Base-by-base conservation (phyloP, 2,329 filamentous ascomycete genomes). In the Penicillium palitans region DNA sequence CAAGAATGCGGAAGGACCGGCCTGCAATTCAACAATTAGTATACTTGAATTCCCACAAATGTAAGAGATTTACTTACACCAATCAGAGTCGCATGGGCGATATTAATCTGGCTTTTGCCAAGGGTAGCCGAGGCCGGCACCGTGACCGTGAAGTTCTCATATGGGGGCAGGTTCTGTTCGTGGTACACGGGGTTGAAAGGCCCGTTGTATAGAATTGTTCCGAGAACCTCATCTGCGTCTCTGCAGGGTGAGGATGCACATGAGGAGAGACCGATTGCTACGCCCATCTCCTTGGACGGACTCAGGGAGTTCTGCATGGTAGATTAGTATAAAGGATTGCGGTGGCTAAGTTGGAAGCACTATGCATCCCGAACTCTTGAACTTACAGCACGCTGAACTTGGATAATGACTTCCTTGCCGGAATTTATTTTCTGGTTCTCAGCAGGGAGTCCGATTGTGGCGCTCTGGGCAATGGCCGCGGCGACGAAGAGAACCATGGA, bases 141-240 rank as follows among this genome's bases (percentile, higher is more conserved):
- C 0, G 51, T 66, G 10, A 74, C 66, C 1, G 64, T 68, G 52
- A 72, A 70, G 64, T 73, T 73, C 58, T 74, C 52, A 39, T 73
- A 74, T 1, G 71, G 72, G 9, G 62, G 59, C 13, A 40, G 29
- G 48, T 31, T 45, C 1, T 17, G 17, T 42, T 70, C 66, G 27
- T 73, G 70, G 48, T 66, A 70, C 12, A 55, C 59, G 3, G 72
- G 72, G 6, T 66, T 58, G 58, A 68, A 73, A 1, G 56, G 50
- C 0, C 72, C 72, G 25, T 66, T 64, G 58, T 73, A 73, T 2
- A 74, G 49, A 8, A 71, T 47, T 1, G 52, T 60, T 6, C 70
- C 70, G 49, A 74, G 42, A 10, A 60, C 52, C 1, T 68, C 64
- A 2, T 60, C 60, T 4, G 70, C 40, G 0, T 59, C 15, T 15